Conservation (phyloP, 1,284 basidiomycete genomes). For the Psilocybe mexicana region DNA sequence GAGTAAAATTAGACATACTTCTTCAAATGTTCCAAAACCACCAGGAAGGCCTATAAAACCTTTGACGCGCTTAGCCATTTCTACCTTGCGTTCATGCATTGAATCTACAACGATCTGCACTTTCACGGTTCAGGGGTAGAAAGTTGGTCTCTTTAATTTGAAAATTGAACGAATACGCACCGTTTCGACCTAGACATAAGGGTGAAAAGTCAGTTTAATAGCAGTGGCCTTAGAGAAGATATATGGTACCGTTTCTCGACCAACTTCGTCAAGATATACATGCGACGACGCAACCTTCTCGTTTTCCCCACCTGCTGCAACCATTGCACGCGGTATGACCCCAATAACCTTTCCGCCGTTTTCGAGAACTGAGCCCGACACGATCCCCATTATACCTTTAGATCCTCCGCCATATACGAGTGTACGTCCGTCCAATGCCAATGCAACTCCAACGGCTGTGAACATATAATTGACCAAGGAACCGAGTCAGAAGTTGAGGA, state of each 20-base stretch:
- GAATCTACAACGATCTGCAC: conserved; percentile 71
- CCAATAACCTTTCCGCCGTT: conserved; percentile 80
- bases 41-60: conserved; percentile 90
- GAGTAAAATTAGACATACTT: conserved; percentile 45
- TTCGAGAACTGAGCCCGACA: conserved; percentile 70
- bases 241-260: conserved; percentile 41
- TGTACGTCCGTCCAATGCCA: conserved; percentile 63
- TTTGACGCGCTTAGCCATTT: conserved; percentile 79
- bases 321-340: conserved; percentile 78
- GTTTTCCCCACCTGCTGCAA: conserved; percentile 61
- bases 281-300: conserved; percentile 42
- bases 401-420: conserved; percentile 89
- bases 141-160: background rate
- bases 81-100: conserved; percentile 91
- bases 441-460: conserved; percentile 71
- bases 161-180: conserved; percentile 34
- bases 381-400: conserved; percentile 85
- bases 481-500: background rate
- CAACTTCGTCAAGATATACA: conserved; percentile 40
- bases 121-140: background rate
- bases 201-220: background rate
- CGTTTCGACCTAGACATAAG: conserved; percentile 45
- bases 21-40: conserved; percentile 92
- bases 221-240: background rate
- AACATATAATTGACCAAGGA: background rate